Conservation (phyloP, 2,329 filamentous ascomycete species). For the Ascochyta koolunga region DNA sequence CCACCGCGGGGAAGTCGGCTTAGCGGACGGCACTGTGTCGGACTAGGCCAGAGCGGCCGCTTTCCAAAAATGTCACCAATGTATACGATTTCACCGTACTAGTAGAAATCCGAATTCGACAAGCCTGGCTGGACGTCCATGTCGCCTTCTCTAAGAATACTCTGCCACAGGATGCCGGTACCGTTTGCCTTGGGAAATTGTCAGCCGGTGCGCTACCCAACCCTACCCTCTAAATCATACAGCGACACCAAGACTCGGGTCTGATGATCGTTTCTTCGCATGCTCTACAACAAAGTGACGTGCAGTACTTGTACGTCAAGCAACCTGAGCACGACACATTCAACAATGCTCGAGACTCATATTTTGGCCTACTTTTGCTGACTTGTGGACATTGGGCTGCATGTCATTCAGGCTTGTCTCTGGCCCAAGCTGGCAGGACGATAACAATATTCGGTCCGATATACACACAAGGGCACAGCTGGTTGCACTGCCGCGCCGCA, state of each 20-base stretch:
- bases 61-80: constrained; percentile 34
- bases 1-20: constrained; percentile 45
- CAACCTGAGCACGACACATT: constrained; percentile 19
- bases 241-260: constrained; percentile 19
- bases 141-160: constrained; percentile 9
- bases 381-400: constrained; percentile 27
- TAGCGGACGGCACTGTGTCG: constrained; percentile 26
- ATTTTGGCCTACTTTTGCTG: constrained; percentile 25
- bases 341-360: constrained; percentile 35
- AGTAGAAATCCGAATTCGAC: constrained; percentile 26
- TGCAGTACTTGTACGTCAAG: constrained; percentile 16
- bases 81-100: constrained; percentile 22
- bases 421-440: constrained; percentile 35
- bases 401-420: constrained; percentile 21
- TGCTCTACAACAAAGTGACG: constrained; percentile 20
- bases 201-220: constrained; percentile 16
- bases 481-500: constrained; percentile 32
- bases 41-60: constrained; percentile 38
- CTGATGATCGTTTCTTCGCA: constrained; percentile 21
- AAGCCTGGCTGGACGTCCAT: constrained; percentile 17
- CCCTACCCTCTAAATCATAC: constrained; percentile 15
- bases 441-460: constrained; percentile 44
- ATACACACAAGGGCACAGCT: constrained; percentile 26
- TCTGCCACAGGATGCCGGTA: constrained; percentile 3
- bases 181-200: constrained; percentile 10